Evolutionary conservation across 371 early-diverging fungal species (phyloP), one percentile per base, ranked within the genome.

Genomic region (Phascolomyces articulosus): DNA sequence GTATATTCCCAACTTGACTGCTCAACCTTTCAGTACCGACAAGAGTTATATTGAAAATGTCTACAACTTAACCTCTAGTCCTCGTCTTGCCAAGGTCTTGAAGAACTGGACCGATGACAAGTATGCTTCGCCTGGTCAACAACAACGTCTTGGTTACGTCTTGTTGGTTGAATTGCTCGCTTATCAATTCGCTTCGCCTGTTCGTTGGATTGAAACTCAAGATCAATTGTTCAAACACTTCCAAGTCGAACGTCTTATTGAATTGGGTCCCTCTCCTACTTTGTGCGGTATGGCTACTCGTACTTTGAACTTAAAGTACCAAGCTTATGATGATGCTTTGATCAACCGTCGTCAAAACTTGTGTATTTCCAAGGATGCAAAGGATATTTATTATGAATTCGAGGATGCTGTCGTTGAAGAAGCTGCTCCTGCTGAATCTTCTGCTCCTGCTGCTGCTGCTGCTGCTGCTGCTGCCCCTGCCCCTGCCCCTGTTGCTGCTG

Each of bases 181-280:
- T 40, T 94, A 96, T 75, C 97, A 98, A 84, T 96, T 96, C 66
- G 93, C 93, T 31, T 91, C 93, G 49, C 92, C 96, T 60, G 97
- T 98, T 41, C 89, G 95, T 66, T 97, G 98, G 98, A 98, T 98
- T 65, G 96, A 97, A 77, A 98, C 97, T n/a, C 98, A 98, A 79
- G 96, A 97, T 66, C 84, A 87, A 57, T 81, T 96, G 55, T 91
- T 97, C 84, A 86, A 85, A 79, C 83, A 90, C 68, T 90, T 85
- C 75, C 78, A 89, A 27, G 90, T 97, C 57, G 90, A 91, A 68
- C 90, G 96, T 41, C 73, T 98, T 61, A 92, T 98, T 40, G 98
- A 98, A 76, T 84, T 97, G 26, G 98, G 97, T 40, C 96, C 96
- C 34, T 86, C 90, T 58, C 94, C 96, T 26, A 93, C 95, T 51